Base-by-base conservation (phyloP, 345 rosid genomes). In the Melaleuca alternifolia region DNA sequence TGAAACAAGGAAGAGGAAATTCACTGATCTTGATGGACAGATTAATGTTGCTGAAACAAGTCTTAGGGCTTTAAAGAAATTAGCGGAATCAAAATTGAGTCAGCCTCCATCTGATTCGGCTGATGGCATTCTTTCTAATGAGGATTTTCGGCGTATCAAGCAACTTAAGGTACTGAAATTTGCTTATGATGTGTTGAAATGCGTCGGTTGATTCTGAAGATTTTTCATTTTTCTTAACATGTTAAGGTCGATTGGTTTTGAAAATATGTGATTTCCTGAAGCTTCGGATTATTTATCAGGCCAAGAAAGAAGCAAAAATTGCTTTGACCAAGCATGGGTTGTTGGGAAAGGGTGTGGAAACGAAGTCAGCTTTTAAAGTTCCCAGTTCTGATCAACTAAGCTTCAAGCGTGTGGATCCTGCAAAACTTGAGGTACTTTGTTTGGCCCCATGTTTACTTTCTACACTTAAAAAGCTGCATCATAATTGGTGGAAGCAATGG, bases 41-140 rank as follows among this genome's bases (percentile, higher is more conserved):
- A 95, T 97, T 85, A 85, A 91, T 82, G 92, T 94, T 79, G 98
- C 93, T 54, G 96, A 96, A 85, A 89, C 98, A n/a, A 96, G 99
- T 91, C 96, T 97, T 30, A 93, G 98, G 26, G 95, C 98, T 75
- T 89, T 97, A 28, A 97, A 97, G 92, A 95, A 91, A 90, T 91
- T 94, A 59, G 96, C 98, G 52, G 96, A 91, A 89, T 91, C 90
- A 56, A 94, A 93, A 89, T 85, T 83, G 65, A 89, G 91, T 5
- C 21, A 48, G 50, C 85, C 88, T 11, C 85, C 92, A 9, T 89
- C 89, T 75, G 93, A 92, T 79, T 87, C 65, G 82, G 90, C 65
- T 33, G 98, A 96, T 87, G 98, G 96, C 79, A 92, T 97, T 91
- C 98, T 96, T 86, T 97, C 98, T 44, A 95, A 96, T 83, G 99